Conservation (phyloP, 176 grass and related monocot species). For the Pontederia crassipes region DNA sequence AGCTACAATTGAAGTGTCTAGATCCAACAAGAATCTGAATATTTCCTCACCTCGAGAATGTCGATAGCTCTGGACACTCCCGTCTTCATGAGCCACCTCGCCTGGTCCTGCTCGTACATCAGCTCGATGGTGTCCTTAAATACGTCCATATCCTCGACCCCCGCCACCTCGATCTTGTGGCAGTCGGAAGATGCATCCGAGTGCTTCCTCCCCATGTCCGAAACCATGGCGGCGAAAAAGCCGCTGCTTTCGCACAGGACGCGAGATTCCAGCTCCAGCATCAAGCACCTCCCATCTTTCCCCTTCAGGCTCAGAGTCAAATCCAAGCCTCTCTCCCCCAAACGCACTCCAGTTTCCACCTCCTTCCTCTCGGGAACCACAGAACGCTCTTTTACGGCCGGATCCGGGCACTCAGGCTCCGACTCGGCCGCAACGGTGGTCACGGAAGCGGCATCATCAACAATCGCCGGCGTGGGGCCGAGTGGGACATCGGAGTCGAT, state of each 20-base stretch:
- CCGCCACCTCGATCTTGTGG: constrained; percentile 38
- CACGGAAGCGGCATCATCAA: neutral
- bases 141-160: constrained; percentile 43
- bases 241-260: constrained; percentile 42
- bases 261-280: constrained; percentile 44
- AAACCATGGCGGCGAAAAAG: constrained; percentile 38
- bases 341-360: constrained; percentile 4
- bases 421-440: constrained; percentile 20
- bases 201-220: constrained; percentile 6
- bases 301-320: constrained; percentile 41
- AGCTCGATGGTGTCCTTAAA: constrained; percentile 70
- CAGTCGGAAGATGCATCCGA: constrained; percentile 12
- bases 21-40: neutral
- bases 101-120: constrained; percentile 42
- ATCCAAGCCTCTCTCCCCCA: constrained; percentile 1
- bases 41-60: constrained; percentile 63
- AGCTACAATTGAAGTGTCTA: neutral
- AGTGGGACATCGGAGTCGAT: constrained; percentile 51
- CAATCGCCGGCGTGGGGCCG: constrained; percentile 9
- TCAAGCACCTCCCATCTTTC: constrained; percentile 35
- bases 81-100: constrained; percentile 41
- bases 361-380: constrained; percentile 30
- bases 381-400: constrained; percentile 24
- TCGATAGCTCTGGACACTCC: constrained; percentile 48
- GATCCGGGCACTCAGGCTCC: constrained; percentile 27